These are phyloP conservation scores for Centrapalus pauciflorus DNA, from an alignment of 129 eudicot genomes.

Conservation along the genomic window DNA sequence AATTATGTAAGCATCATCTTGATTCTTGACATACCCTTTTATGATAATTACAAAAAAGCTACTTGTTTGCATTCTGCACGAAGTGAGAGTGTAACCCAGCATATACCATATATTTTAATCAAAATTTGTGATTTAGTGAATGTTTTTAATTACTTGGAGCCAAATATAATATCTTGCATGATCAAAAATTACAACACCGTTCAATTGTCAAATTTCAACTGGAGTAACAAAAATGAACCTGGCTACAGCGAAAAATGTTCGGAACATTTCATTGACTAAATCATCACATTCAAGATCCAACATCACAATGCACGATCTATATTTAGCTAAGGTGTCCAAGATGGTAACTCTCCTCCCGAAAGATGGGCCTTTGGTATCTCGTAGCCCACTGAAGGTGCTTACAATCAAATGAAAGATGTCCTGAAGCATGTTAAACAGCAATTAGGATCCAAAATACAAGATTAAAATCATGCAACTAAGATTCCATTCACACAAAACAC, in stretches of 20 bases:
- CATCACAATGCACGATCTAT: conserved; percentile 94
- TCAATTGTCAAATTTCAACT: conserved; percentile 2
- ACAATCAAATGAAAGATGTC: conserved; percentile 76
- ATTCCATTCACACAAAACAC: background rate
- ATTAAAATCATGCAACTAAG: conserved; percentile 5
- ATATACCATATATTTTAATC: background rate
- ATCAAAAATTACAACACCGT: background rate
- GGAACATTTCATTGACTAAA: conserved; percentile 78
- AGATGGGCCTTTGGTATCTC: conserved; percentile 69
- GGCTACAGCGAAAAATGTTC: conserved; percentile 72
- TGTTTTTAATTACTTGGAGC: background rate
- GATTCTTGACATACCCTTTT: background rate
- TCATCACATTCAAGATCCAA: conserved; percentile 98
- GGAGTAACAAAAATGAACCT: conserved; percentile 45
- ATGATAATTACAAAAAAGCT: conserved; percentile 2
- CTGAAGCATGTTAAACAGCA: conserved; percentile 36
- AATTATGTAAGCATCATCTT: background rate
- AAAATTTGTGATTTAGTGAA: background rate
- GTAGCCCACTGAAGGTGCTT: conserved; percentile 83
- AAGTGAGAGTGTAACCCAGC: background rate
- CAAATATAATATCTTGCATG: background rate
- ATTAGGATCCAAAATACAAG: conserved; percentile 8
- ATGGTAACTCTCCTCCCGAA: conserved; percentile 88
- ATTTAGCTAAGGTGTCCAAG: conserved; percentile 90
- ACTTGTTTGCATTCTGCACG: background rate